Evolutionary conservation across 768 basidiomycete genomes (phyloP).

Genomic region (Hygrophorus pudorinus): DNA sequence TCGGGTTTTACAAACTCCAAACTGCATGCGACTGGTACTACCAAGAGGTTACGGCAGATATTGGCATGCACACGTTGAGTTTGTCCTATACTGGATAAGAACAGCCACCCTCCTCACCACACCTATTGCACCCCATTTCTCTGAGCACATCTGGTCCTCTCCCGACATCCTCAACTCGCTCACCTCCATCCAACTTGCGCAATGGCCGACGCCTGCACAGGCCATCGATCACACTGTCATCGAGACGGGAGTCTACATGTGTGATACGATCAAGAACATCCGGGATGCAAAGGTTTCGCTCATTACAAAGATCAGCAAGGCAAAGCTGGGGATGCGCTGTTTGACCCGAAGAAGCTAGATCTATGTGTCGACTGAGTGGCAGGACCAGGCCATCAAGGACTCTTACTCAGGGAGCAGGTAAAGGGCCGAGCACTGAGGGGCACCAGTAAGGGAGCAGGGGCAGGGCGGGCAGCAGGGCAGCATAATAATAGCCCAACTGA

Average conservation of each 20-base stretch:
- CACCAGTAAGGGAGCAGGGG: no score
- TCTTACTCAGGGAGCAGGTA: conserved; percentile 47
- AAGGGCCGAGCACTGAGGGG: no score
- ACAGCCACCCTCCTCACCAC: conserved; percentile 70
- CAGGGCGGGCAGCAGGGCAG: no score
- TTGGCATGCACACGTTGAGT: no score
- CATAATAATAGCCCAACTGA: no score
- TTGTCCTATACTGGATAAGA: no score
- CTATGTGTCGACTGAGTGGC: conserved; percentile 95
- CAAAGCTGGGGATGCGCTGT: conserved; percentile 46
- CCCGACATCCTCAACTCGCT: conserved; percentile 52
- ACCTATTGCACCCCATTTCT: conserved; percentile 89
- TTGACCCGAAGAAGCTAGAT: conserved; percentile 77
- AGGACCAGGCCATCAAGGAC: conserved; percentile 67
- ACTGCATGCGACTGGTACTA: no score
- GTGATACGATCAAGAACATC: conserved; percentile 81
- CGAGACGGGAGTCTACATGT: conserved; percentile 79
- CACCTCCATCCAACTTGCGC: conserved; percentile 71
- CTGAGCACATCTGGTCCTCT: conserved; percentile 80
- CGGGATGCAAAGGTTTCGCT: conserved; percentile 78
- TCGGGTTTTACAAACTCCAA: no score
- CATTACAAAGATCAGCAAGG: conserved; percentile 72
- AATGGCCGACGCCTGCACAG: conserved; percentile 66
- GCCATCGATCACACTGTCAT: conserved; percentile 56
- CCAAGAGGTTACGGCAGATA: no score